phyloP scores from a whole-genome alignment of 306 rosid species.

The Castanospermum australe region DNA sequence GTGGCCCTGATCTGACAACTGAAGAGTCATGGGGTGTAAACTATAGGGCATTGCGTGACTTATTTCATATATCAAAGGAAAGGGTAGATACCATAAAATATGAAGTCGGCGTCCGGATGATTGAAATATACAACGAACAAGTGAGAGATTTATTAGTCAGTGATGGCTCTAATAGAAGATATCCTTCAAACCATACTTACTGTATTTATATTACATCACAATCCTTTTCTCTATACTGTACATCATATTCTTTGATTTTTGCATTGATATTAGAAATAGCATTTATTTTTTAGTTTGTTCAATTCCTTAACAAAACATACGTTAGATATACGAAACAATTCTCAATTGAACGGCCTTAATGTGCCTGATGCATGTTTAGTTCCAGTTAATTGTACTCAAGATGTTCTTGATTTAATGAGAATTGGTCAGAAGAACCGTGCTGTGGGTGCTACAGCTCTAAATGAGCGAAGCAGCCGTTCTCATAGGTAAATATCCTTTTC shows the following conservation, averaged over 20 bases:
- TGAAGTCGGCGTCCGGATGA: conserved; percentile 96
- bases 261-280: background rate
- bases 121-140: conserved; percentile 95
- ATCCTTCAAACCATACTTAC: conserved; percentile 54
- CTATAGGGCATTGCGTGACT: conserved; percentile 87
- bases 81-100: conserved; percentile 68
- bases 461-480: conserved; percentile 95
- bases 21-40: conserved; percentile 96
- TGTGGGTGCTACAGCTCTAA: conserved; percentile 93
- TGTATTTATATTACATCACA: background rate
- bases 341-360: conserved; percentile 92
- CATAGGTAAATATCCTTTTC: conserved; percentile 59
- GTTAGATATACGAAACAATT: conserved; percentile 92
- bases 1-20: conserved; percentile 89
- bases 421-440: conserved; percentile 91
- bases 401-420: conserved; percentile 88
- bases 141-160: conserved; percentile 93
- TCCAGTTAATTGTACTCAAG: conserved; percentile 81
- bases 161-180: conserved; percentile 91
- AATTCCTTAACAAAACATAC: conserved; percentile 65
- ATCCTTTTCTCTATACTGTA: background rate
- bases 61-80: conserved; percentile 81
- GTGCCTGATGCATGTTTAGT: conserved; percentile 95
- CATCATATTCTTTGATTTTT: background rate
- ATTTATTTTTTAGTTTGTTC: background rate